Base-by-base conservation (phyloP, 352 stramenopile genomes). In the Stephanocyclus meneghinianus region DNA sequence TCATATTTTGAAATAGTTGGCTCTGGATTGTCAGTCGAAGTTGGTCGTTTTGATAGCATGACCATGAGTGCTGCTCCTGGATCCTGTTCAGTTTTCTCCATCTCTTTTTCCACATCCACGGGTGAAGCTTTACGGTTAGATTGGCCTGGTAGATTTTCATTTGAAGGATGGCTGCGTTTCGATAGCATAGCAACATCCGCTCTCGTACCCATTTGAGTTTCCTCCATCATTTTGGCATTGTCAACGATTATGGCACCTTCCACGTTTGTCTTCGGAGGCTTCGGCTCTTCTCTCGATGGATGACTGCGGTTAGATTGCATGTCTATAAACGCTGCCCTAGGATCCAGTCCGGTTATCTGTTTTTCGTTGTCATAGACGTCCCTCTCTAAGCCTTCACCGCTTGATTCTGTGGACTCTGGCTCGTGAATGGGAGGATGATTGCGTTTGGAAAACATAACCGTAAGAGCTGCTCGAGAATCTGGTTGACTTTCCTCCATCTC, bases 101-200 rank as follows among this genome's bases (percentile, higher is more conserved):
- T 40, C 32, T 2, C 32, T 7, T 40, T 40, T 2, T 2, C 32
- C n/a, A n/a, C n/a, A n/a, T n/a, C n/a, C n/a, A n/a, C n/a, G n/a
- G n/a, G n/a, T n/a, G n/a, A n/a, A n/a, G n/a, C n/a, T n/a, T n/a
- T n/a, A n/a, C n/a, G n/a, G n/a, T n/a, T n/a, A n/a, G n/a, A n/a
- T n/a, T n/a, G n/a, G n/a, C n/a, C n/a, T n/a, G n/a, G n/a, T n/a
- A n/a, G n/a, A n/a, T n/a, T n/a, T n/a, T n/a, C n/a, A n/a, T n/a
- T n/a, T n/a, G n/a, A n/a, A n/a, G 44, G 50, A 11, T 55, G 2
- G 21, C 55, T 45, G 65, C 66, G 66, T 57, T 74, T 74, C 10
- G 13, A 26, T 69, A 91, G 18, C 37, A 63, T 69, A 67, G n/a
- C n/a, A n/a, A 63, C 18, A 81, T 44, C 32, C 21, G 42, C 50